These are phyloP conservation scores for Colletotrichum sp. DNA, from an alignment of 2,329 filamentous ascomycete genomes.

Conservation along the genomic window DNA sequence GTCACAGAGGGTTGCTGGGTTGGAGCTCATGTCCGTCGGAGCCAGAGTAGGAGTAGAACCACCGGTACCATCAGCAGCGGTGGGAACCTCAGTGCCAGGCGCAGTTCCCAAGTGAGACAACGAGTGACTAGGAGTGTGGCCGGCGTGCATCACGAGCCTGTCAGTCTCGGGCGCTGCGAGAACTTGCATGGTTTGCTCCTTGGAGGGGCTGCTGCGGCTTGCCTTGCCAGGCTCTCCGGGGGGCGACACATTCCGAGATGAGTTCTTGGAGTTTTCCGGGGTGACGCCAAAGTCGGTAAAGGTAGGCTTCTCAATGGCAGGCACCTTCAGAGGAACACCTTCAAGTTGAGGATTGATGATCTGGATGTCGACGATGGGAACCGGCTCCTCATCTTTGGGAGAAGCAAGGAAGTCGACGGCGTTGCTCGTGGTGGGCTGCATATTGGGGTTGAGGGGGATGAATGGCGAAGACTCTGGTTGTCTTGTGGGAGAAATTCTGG, in stretches of 20 bases:
- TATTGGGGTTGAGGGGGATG: constrained; percentile 48
- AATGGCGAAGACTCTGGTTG: constrained; percentile 41
- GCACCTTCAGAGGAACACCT: constrained; percentile 61
- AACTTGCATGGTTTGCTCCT: constrained; percentile 49
- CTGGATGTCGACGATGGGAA: constrained; percentile 61
- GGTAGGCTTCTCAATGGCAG: constrained; percentile 56
- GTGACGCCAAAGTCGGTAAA: constrained; percentile 47
- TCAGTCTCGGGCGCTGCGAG: constrained; percentile 53
- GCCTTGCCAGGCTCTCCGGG: constrained; percentile 25
- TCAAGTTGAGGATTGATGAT: constrained; percentile 65
- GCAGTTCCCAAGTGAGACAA: constrained; percentile 55
- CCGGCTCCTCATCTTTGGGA: constrained; percentile 36
- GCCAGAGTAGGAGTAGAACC: constrained; percentile 36
- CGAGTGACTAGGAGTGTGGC: constrained; percentile 67
- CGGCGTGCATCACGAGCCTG: constrained; percentile 66
- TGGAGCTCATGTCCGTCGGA: constrained; percentile 24
- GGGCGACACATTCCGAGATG: constrained; percentile 33
- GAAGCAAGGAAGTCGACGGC: constrained; percentile 40
- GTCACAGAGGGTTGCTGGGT: constrained; percentile 16
- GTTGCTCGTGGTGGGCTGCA: constrained; percentile 39
- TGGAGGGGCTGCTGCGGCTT: constrained; percentile 34
- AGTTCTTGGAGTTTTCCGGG: constrained; percentile 27
- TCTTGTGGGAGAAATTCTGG: constrained; percentile 36
- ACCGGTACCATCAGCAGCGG: constrained; percentile 44
- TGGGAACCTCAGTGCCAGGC: constrained; percentile 43